phyloP scores from a whole-genome alignment of 2,329 filamentous ascomycete species.

The Fusarium pininemorale region DNA sequence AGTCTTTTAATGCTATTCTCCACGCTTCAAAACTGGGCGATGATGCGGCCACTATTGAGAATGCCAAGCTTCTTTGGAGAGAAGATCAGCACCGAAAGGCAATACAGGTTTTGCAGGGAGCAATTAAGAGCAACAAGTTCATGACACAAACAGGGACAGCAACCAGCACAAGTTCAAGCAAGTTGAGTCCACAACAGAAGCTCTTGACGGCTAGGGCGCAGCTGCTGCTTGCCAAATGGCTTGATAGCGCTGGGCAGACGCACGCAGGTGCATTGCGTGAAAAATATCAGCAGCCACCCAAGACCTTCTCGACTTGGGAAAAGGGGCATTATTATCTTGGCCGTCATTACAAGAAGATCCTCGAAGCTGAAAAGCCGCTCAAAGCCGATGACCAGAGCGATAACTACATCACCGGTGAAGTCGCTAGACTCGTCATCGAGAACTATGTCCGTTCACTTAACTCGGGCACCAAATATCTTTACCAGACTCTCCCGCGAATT shows the following conservation, averaged over 20 bases:
- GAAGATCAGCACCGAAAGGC: constrained; percentile 94
- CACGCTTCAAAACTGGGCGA: constrained; percentile 87
- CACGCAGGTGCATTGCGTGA: constrained; percentile 81
- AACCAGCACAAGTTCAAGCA: constrained; percentile 46
- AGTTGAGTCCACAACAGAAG: constrained; percentile 61
- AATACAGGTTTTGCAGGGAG: constrained; percentile 88
- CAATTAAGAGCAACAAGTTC: constrained; percentile 84
- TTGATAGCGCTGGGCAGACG: constrained; percentile 93
- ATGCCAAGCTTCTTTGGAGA: constrained; percentile 91
- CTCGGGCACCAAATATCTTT: constrained; percentile 93
- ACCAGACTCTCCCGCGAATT: constrained; percentile 90
- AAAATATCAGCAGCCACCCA: constrained; percentile 85
- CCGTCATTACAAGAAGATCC: constrained; percentile 94
- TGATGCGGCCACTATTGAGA: constrained; percentile 89
- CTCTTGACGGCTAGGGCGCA: constrained; percentile 80
- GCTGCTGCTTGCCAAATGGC: constrained; percentile 93
- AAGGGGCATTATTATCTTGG: constrained; percentile 98
- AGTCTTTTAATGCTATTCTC: constrained; percentile 92
- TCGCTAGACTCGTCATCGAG: constrained; percentile 88
- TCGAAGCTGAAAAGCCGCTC: constrained; percentile 86
- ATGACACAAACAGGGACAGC: constrained; percentile 57
- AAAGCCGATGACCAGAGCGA: constrained; percentile 80
- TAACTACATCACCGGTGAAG: constrained; percentile 80
- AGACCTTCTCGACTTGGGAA: constrained; percentile 79
- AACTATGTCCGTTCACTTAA: constrained; percentile 89